Percentiles rank a stretch among this genome's conserved stretches.
phyloP scores from a whole-genome alignment of 129 eudicot species.

The Helichrysum umbraculigerum region DNA sequence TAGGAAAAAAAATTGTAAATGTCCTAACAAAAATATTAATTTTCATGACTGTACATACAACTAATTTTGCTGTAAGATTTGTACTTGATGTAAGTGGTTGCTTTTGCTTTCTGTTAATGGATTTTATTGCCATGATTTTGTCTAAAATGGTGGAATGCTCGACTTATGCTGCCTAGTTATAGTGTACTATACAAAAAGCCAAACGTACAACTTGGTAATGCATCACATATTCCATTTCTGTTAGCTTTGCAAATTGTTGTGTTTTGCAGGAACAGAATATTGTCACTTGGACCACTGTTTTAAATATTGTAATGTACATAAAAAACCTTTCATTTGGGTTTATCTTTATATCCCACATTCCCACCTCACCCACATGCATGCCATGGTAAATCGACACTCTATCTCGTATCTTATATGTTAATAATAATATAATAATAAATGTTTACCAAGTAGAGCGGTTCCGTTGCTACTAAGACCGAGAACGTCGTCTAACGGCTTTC shows the following conservation, averaged over 20 bases:
- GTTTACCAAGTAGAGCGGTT: too few species aligned
- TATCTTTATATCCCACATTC: background rate
- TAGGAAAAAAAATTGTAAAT: background rate
- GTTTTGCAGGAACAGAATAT: background rate
- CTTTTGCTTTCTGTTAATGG: slow-evolving; percentile 5
- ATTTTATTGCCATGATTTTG: slow-evolving; percentile 16
- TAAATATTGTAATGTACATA: background rate
- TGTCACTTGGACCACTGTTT: slow-evolving; percentile 4
- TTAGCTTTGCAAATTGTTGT: slow-evolving; percentile 7
- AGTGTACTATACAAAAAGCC: background rate
- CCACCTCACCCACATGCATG: slow-evolving; percentile 16
- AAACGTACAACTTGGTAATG: background rate
- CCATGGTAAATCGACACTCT: background rate
- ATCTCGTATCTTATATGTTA: too few species aligned
- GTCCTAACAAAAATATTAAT: background rate
- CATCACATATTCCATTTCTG: slow-evolving; percentile 1
- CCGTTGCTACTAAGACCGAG: too few species aligned
- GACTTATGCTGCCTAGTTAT: background rate
- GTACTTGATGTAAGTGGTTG: slow-evolving; percentile 16
- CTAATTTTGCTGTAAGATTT: background rate
- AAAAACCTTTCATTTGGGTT: background rate
- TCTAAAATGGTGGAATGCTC: slow-evolving; percentile 5
- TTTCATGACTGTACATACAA: background rate
- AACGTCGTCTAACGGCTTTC: too few species aligned
- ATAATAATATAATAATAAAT: too few species aligned